phyloP scores from a whole-genome alignment of 140 eudicot species.

The Stevia rebaudiana region DNA sequence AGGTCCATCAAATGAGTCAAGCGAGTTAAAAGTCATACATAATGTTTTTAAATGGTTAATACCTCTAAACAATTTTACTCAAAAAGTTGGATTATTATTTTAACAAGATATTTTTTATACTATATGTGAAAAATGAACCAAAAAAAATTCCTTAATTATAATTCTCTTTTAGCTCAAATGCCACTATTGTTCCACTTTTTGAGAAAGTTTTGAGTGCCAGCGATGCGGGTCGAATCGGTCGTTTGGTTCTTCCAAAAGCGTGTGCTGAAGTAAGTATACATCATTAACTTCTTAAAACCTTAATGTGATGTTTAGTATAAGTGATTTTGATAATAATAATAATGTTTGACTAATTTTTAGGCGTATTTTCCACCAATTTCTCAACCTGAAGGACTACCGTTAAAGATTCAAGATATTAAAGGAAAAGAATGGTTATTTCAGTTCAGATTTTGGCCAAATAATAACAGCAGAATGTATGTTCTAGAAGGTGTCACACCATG shows the following conservation, averaged over 20 bases:
- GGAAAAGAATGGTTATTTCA: slow-evolving; percentile 98
- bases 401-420: slow-evolving; percentile 89
- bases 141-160: slow-evolving; percentile 53
- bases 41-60: neutral
- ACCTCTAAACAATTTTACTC: neutral
- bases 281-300: neutral
- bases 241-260: slow-evolving; percentile 99
- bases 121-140: no score
- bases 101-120: neutral
- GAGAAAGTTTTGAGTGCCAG: slow-evolving; percentile 97
- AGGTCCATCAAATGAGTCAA: neutral
- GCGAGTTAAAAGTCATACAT: neutral
- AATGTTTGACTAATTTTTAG: slow-evolving; percentile 33
- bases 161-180: slow-evolving; percentile 66
- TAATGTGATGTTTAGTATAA: neutral
- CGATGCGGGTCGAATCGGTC: slow-evolving; percentile 99
- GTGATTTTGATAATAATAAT: neutral
- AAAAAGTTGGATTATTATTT: neutral
- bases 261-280: slow-evolving; percentile 85
- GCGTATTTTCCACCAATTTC: slow-evolving; percentile 99
- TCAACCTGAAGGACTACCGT: slow-evolving; percentile 94
- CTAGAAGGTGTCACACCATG: slow-evolving; percentile 99
- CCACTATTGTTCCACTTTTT: slow-evolving; percentile 85
- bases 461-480: slow-evolving; percentile 97
- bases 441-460: slow-evolving; percentile 99